Evolutionary conservation across 305 asterid genomes (phyloP), one percentile per base, ranked within the genome.

Genomic region (Withania somnifera): DNA sequence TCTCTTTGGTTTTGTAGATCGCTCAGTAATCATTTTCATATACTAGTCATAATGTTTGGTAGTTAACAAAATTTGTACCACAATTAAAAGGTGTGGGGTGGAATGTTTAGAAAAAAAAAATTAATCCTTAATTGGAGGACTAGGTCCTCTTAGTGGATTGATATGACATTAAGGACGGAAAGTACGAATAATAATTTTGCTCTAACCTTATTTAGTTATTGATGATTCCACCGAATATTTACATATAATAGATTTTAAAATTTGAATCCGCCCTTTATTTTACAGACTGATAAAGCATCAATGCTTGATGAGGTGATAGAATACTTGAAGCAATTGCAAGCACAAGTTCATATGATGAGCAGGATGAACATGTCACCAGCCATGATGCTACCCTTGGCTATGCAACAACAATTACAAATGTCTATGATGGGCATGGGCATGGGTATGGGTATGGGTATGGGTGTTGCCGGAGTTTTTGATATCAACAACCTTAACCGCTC

Each of bases 281-380:
- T 68, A 78, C 89, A 95, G 98, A 92, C 94, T 0, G 98, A 95
- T 54, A 95, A 95, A 87, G 98, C 98, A 2, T 95, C 98, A 9
- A 95, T 95, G 97, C 86, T 95, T 38, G 98, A 92, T 82, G 98
- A 95, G 89, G 98, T 92, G 24, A 95, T 95, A 77, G 98, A 95
- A 34, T 92, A 95, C 84, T 75, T 95, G 34, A 95, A 92, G 54
- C 97, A 93, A 57, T 66, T 95, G 0, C 95, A 95, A 90, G 92
- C 93, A 40, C 97, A 95, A 83, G 88, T 95, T 7, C 88, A 89
- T 0, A 85, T 93, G 92, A 90, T 92, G 91, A 89, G 87, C 36
- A 89, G 95, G 78, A 88, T 94, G 94, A 93, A 85, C 91, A 88
- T 93, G 89, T 85, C 93, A 78, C 50, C 91, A 52, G 71, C 73